These are phyloP conservation scores for Cladobotryum protrusum DNA, from an alignment of 2,329 filamentous ascomycete genomes.

Conservation along the genomic window DNA sequence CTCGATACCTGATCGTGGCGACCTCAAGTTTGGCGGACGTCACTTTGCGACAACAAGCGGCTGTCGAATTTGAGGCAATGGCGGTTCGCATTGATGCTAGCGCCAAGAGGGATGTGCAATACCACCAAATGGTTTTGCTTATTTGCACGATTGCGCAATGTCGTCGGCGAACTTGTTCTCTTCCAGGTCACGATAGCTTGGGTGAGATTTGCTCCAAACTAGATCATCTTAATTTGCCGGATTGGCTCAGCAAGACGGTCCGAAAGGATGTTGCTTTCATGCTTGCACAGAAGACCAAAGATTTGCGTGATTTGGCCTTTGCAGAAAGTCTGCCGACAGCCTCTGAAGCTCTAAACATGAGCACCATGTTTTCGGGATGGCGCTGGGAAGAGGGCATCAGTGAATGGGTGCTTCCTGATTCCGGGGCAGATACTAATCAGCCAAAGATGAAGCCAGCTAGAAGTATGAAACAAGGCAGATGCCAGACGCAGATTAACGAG, in stretches of 20 bases:
- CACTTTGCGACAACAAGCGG: conserved; percentile 13
- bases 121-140: conserved; percentile 30
- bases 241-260: conserved; percentile 31
- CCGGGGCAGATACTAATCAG: background rate
- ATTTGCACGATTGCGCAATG: conserved; percentile 41
- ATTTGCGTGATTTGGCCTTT: conserved; percentile 47
- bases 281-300: conserved; percentile 46
- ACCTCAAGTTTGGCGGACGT: conserved; percentile 10
- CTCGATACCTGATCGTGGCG: conserved; percentile 21
- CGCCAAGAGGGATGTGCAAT: conserved; percentile 15
- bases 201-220: conserved; percentile 36
- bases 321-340: conserved; percentile 38
- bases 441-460: conserved; percentile 1
- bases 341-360: conserved; percentile 10
- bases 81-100: conserved; percentile 11
- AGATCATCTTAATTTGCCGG: conserved; percentile 26
- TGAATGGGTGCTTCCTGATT: conserved; percentile 30
- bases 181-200: conserved; percentile 33
- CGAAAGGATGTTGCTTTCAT: conserved; percentile 43
- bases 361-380: conserved; percentile 30
- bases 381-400: conserved; percentile 36
- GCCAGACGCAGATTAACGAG: too few species aligned
- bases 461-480: too few species aligned
- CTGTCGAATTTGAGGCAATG: conserved; percentile 18
- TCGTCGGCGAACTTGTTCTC: conserved; percentile 37